Evolutionary conservation across 495 filamentous ascomycete genomes (phyloP).

Genomic region (Hypoxylon fragiforme): DNA sequence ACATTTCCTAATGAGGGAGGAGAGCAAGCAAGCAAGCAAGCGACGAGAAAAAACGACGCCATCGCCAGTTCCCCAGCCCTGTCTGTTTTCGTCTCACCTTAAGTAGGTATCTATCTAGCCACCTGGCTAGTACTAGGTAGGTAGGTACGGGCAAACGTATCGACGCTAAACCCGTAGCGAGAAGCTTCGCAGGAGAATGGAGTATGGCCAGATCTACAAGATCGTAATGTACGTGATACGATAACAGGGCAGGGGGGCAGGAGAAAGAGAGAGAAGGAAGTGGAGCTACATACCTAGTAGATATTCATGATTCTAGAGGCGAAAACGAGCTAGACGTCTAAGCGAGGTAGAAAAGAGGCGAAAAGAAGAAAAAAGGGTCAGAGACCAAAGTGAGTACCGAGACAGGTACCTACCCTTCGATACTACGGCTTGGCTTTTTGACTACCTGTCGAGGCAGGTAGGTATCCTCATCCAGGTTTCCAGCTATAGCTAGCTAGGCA

Average conservation of each 20-base stretch:
- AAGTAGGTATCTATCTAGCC: neutral
- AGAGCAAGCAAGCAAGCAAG: conserved; percentile 19
- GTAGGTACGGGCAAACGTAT: neutral
- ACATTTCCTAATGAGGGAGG: conserved; percentile 32
- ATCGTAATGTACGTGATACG: neutral
- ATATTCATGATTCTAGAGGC: too few relatives aligned
- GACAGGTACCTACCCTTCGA: neutral
- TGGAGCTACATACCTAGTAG: too few relatives aligned
- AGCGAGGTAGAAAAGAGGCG: too few relatives aligned
- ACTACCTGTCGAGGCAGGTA: neutral
- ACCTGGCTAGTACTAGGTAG: neutral
- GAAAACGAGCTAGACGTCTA: too few relatives aligned
- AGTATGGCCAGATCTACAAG: too few relatives aligned
- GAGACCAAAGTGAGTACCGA: neutral
- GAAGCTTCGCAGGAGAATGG: too few relatives aligned
- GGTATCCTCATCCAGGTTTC: conserved; percentile 31
- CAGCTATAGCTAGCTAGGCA: conserved; percentile 37
- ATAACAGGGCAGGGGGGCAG: neutral
- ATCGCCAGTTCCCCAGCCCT: neutral
- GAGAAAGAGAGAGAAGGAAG: neutral
- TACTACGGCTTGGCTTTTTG: neutral
- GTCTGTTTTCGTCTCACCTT: neutral
- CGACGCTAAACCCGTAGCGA: too few relatives aligned
- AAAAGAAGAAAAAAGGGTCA: neutral
- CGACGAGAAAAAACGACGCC: neutral